Percentiles rank a stretch among this genome's conserved stretches.
phyloP scores from a whole-genome alignment of 768 basidiomycete genomes.

The Hericium alpestre region DNA sequence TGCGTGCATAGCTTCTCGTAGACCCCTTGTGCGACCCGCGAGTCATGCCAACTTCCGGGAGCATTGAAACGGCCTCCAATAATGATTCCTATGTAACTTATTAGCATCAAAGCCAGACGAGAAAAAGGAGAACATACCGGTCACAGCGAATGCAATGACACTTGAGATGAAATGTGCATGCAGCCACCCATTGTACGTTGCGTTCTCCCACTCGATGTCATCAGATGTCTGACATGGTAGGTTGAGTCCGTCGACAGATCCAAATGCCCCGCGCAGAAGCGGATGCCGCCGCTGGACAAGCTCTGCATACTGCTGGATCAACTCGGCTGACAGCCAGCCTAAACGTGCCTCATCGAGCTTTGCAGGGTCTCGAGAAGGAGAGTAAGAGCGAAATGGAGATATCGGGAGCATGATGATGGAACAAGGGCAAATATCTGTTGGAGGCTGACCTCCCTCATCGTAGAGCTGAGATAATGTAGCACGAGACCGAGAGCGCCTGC shows the following conservation, averaged over 20 bases:
- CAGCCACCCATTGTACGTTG: slow-evolving; percentile 2
- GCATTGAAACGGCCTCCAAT: slow-evolving; percentile 27
- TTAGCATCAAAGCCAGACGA: background rate
- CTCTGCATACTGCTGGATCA: background rate
- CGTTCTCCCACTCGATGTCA: background rate
- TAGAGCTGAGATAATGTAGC: slow-evolving; percentile 31
- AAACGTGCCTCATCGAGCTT: background rate
- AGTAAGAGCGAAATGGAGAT: slow-evolving; percentile 23
- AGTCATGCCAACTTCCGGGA: slow-evolving; percentile 42
- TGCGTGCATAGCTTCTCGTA: slow-evolving; percentile 23
- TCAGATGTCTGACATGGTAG: background rate
- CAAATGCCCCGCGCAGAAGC: background rate
- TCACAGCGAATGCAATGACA: slow-evolving; percentile 11
- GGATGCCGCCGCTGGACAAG: background rate
- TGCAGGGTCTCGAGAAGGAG: slow-evolving; percentile 22
- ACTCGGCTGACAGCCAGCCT: background rate
- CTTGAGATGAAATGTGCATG: background rate
- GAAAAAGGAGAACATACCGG: slow-evolving; percentile 10
- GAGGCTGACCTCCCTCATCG: slow-evolving; percentile 27
- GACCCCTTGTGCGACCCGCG: slow-evolving; percentile 28
- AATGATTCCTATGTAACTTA: slow-evolving; percentile 22
- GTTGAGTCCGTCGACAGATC: slow-evolving; percentile 1
- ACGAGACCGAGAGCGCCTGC: slow-evolving; percentile 31
- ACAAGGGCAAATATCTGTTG: slow-evolving; percentile 34
- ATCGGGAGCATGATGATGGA: slow-evolving; percentile 25